A percentile compares a stretch with the other conserved stretches of the same genome.
These are phyloP conservation scores for Petunia axillaris DNA, from an alignment of 257 asterid species.

Conservation along the genomic window DNA sequence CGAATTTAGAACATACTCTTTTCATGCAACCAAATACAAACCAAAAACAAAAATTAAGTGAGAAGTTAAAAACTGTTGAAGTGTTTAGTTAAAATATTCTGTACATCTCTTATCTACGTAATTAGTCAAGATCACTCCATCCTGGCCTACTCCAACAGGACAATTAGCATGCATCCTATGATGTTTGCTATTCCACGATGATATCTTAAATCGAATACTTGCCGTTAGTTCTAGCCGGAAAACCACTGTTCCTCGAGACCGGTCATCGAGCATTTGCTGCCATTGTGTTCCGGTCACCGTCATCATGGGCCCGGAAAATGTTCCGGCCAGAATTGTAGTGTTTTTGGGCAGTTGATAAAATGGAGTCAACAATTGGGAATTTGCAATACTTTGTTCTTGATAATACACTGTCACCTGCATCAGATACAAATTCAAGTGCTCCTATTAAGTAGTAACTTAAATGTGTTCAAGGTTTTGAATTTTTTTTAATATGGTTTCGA, in stretches of 20 bases:
- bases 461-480: no score
- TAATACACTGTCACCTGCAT: constrained; percentile 49
- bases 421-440: no score
- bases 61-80: not conserved
- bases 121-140: constrained; percentile 60
- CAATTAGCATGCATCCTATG: constrained; percentile 80
- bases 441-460: no score
- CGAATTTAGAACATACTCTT: not conserved
- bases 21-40: not conserved
- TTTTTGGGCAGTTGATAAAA: constrained; percentile 78
- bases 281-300: constrained; percentile 46
- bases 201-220: constrained; percentile 67
- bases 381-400: constrained; percentile 54
- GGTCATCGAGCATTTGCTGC: constrained; percentile 54
- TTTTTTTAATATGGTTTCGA: no score
- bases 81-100: constrained; percentile 63
- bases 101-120: constrained; percentile 66
- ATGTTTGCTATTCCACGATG: constrained; percentile 77
- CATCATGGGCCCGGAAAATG: constrained; percentile 54
- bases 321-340: constrained; percentile 56
- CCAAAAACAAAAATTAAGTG: not conserved
- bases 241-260: constrained; percentile 52
- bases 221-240: constrained; percentile 64
- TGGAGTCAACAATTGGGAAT: constrained; percentile 43
- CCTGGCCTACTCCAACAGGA: constrained; percentile 74